Percentiles rank a stretch among this genome's conserved stretches.
phyloP scores from a whole-genome alignment of 495 filamentous ascomycete species.

The Daldinia loculata region DNA sequence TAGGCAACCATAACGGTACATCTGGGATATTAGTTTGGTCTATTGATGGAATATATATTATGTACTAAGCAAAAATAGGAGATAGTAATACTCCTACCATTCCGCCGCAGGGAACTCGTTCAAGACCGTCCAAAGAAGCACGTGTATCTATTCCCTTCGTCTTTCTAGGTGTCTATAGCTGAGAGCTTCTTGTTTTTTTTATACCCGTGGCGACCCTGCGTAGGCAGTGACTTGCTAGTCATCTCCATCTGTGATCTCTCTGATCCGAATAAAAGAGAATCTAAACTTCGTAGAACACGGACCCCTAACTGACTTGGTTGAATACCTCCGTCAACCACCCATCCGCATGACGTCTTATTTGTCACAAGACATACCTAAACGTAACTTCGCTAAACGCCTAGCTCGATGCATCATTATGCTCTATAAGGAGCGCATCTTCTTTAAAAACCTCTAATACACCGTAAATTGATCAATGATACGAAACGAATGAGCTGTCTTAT shows the following conservation, averaged over 20 bases:
- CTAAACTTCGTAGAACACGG: background rate
- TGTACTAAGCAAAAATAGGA: background rate
- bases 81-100: background rate
- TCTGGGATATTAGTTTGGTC: background rate
- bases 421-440: slow-evolving; percentile 13
- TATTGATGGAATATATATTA: background rate
- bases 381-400: slow-evolving; percentile 29
- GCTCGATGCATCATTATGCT: slow-evolving; percentile 20
- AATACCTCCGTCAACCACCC: background rate
- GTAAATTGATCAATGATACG: background rate
- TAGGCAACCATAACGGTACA: too few relatives aligned
- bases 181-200: background rate
- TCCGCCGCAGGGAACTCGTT: background rate
- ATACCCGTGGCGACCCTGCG: background rate
- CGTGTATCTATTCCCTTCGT: background rate
- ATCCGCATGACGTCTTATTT: slow-evolving; percentile 2
- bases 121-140: background rate
- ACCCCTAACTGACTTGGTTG: background rate
- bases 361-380: slow-evolving; percentile 2
- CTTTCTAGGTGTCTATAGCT: background rate
- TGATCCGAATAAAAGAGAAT: background rate
- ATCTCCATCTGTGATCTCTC: background rate
- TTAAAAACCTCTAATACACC: background rate
- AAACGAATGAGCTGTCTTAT: background rate
- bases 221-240: background rate